Evolutionary conservation across 2,329 filamentous ascomycete genomes (phyloP), one percentile per base, ranked within the genome.

Genomic region (Trichoderma atroviride): DNA sequence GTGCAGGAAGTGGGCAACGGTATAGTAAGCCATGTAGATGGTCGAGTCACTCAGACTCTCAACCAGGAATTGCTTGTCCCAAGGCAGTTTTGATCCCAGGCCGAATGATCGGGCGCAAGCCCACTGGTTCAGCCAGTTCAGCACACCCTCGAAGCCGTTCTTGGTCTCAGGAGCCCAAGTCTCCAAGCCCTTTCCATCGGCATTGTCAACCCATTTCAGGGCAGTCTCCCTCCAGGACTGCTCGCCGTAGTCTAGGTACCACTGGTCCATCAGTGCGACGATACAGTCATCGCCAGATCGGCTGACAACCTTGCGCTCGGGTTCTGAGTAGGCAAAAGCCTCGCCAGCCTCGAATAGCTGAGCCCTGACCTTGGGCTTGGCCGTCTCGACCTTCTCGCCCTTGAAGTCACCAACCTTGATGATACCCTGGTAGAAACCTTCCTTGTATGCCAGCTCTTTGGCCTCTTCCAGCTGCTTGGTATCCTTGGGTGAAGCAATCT

Each of bases 401-500:
- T 91, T 92, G 82, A 92, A 97, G 35, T 97, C 92, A 69, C 96
- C 96, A 71, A 93, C 87, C 72, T 94, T 84, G 89, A 99, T 92
- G 69, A 87, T 91, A 73, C 96, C 96, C 82, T 97, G 94, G 84
- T 99, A 99, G 84, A 93, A 98, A 19, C 94, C 96, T 78, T 97
- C 94, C 81, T 96, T 97, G 86, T 99, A 99, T 0, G 96, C 94
- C 73, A 96, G 84, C 74, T 98, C 95, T 83, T 99, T 99, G 57
- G 96, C 96, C 80, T 97, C 92, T 57, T 92, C 92, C 58, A 99
- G 89, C 81, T 94, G 81, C 78, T 92, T 96, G 43, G 90, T 88
- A 78, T 99, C 96, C 82, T 99, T 99, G 71, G 96, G 95, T 14
- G 95, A 98, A 73, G 93, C 91, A 78, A 99, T 99, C 86, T 98